Percentiles rank a stretch among this genome's conserved stretches.
Conservation (phyloP, 2,329 filamentous ascomycete genomes). For the Pezicula radicicola region DNA sequence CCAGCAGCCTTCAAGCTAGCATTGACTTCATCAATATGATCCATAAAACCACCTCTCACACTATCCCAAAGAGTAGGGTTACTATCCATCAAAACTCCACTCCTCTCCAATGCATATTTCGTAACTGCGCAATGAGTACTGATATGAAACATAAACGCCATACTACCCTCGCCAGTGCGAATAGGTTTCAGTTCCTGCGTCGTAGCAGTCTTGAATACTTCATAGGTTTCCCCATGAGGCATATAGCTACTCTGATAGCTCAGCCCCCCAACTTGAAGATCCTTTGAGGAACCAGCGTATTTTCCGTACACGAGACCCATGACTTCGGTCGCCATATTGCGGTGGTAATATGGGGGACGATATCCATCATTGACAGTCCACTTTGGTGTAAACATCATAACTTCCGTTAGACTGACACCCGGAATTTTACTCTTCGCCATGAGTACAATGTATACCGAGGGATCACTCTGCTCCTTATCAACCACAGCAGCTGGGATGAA, state of each 20-base stretch:
- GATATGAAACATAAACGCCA: slow-evolving; percentile 48
- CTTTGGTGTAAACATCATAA: slow-evolving; percentile 62
- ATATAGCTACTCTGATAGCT: slow-evolving; percentile 37
- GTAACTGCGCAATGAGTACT: slow-evolving; percentile 51
- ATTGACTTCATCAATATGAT: neutral
- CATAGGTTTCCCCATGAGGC: slow-evolving; percentile 47
- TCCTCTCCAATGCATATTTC: slow-evolving; percentile 40
- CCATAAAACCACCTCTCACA: neutral
- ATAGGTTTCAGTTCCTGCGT: slow-evolving; percentile 38
- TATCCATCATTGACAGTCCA: slow-evolving; percentile 61
- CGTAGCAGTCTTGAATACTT: slow-evolving; percentile 43
- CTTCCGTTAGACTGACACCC: slow-evolving; percentile 56
- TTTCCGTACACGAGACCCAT: slow-evolving; percentile 38
- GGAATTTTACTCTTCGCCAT: slow-evolving; percentile 52
- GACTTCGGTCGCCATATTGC: slow-evolving; percentile 45
- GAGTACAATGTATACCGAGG: slow-evolving; percentile 61
- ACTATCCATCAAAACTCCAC: neutral
- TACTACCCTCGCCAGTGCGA: slow-evolving; percentile 40
- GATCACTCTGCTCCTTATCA: slow-evolving; percentile 62
- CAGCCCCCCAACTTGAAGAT: slow-evolving; percentile 44
- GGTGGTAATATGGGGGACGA: slow-evolving; percentile 54
- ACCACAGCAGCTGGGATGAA: slow-evolving; percentile 56
- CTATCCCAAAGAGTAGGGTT: neutral
- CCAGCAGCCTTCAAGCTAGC: neutral
- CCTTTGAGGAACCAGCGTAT: slow-evolving; percentile 37